Percentiles rank a stretch among this genome's conserved stretches.
Conservation (phyloP, 352 stramenopile species). For the Phytophthora hibernalis region DNA sequence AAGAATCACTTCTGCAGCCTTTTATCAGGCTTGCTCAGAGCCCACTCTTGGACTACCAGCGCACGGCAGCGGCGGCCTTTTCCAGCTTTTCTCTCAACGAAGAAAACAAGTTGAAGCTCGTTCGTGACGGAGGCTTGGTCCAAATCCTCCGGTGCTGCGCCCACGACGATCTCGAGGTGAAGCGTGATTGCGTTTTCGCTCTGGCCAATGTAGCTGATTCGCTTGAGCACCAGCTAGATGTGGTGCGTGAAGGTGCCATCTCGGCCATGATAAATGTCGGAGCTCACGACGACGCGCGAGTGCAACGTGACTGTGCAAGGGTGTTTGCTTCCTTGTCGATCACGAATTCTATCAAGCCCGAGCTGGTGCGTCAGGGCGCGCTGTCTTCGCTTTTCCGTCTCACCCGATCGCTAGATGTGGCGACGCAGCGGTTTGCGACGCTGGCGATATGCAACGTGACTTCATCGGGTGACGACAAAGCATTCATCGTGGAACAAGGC, state of each 20-base stretch:
- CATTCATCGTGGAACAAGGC: constrained; percentile 91
- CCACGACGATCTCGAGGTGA: constrained; percentile 93
- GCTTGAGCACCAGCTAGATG: constrained; percentile 90
- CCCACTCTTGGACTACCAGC: constrained; percentile 91
- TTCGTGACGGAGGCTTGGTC: constrained; percentile 90
- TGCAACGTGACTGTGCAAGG: constrained; percentile 94
- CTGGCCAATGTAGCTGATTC: constrained; percentile 94
- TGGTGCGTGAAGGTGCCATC: constrained; percentile 90
- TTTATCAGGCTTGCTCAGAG: constrained; percentile 94
- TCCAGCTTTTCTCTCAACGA: constrained; percentile 93
- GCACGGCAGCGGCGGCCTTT: constrained; percentile 93
- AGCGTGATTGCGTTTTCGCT: constrained; percentile 93
- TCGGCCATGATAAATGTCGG: constrained; percentile 78
- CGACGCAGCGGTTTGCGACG: constrained; percentile 94
- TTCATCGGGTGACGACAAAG: constrained; percentile 83
- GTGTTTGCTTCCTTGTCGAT: constrained; percentile 93
- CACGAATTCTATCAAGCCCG: constrained; percentile 81
- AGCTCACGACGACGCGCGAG: constrained; percentile 84
- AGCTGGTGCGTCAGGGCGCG: constrained; percentile 84
- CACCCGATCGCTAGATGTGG: constrained; percentile 92
- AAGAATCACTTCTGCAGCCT: constrained; percentile 89
- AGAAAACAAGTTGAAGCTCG: constrained; percentile 95
- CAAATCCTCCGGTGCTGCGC: constrained; percentile 92
- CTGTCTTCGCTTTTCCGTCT: constrained; percentile 94
- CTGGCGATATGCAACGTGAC: constrained; percentile 96